Evolutionary conservation across 164 flowering plant genomes (phyloP), one percentile per base, ranked within the genome.

Genomic region (Saururus chinensis): DNA sequence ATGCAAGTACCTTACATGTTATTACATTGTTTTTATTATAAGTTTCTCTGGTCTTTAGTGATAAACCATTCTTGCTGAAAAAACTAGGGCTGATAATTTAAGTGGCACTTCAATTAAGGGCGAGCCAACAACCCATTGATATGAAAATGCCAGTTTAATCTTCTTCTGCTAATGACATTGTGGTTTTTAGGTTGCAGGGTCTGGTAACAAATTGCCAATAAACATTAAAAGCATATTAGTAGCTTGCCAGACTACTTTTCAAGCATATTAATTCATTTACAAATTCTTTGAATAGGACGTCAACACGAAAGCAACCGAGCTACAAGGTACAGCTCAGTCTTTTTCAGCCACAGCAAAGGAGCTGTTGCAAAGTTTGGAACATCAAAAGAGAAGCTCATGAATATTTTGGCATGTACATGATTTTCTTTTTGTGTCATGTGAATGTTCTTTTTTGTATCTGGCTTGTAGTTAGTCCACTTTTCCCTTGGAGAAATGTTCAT

Each of bases 301-400:
- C 71, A 84, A 57, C 77, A 30, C 77, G 35, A 76, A 68, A 69
- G 73, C 92, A 10, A 67, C 84, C 41, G 91, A 86, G 71, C 84
- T 92, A 95, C 86, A 92, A 66, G 84, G 84, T 64, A 79, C 81
- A 0, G 96, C 98, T 13, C 75, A 55, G 42, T 84, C 98, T 51
- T 92, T 87, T 73, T 87, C 98, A 45, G 73, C 81, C 19, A 71
- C 84, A 84, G 98, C 98, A 9, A 86, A 78, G 35, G 78, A 92
- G 59, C 64, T 88, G 65, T 68, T 89, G 57, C 77, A 77, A 64
- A 73, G 72, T 42, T 76, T 81, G 23, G 88, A 89, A 63, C 78
- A 76, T 16, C 83, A 80, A 30, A 78, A 71, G 56, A 55, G 52
- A 65, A 69, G 60, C 37, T 30, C 37, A 30, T 30, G 37, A 30